Evolutionary conservation across 202 grass and related monocot genomes (phyloP), one percentile per base, ranked within the genome.

Genomic region (Digitaria exilis): DNA sequence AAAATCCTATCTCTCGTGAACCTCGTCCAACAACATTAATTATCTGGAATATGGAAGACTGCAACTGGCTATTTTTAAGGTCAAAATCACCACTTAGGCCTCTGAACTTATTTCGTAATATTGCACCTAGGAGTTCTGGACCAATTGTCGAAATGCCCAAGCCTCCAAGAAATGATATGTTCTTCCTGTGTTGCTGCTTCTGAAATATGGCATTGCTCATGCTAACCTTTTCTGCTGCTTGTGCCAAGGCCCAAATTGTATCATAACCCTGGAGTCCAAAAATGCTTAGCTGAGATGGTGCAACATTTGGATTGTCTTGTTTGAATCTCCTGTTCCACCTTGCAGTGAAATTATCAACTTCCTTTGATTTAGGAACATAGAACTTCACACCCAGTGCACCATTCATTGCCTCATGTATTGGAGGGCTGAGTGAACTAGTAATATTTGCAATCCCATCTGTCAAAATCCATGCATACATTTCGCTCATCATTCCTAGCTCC

Each of bases 31-130:
- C 57, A 13, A 93, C 62, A 77, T 91, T 96, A 18, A 96, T 90
- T 82, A 96, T 92, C 42, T 87, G 76, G 48, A 92, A 92, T 18
- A 6, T 58, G 0, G 80, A 87, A 39, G 9, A 30, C 1, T 58
- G 28, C 54, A 87, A 41, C 25, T 92, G 79, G 35, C 85, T 82
- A 11, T 74, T 34, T 78, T 15, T 11, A 21, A 96, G 60, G 62
- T 85, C 19, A 84, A 93, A 93, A 5, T 91, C 56, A 2, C 90
- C 93, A 82, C 88, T 87, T 18, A 93, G 16, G 13, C 90, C 93
- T 80, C 14, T 59, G 17, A 96, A 91, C 16, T 57, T 91, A 25
- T 9, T 87, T 1, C 73, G 64, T 13, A 79, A 29, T 13, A 96
- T 83, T 19, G 69, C 51, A 3, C 84, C 6, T 25, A 92, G 51